Evolutionary conservation across 2,329 filamentous ascomycete species (phyloP), one percentile per base, ranked within the genome.

Genomic region (Penicillium sclerotigenum): DNA sequence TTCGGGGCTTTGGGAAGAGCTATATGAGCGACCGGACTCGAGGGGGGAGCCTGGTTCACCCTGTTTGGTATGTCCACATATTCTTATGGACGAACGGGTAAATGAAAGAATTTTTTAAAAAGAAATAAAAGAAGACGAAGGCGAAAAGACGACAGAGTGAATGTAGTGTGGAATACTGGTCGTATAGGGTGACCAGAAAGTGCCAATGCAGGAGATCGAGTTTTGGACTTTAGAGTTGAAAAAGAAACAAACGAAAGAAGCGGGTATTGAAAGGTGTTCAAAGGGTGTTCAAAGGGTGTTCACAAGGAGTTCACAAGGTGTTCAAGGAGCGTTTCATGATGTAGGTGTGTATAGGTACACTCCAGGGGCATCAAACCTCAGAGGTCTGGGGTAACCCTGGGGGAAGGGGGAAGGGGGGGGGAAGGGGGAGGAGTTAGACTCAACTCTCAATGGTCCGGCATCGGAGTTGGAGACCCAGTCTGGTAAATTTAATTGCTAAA

Each of bases 31-130:
- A 50, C 48, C 28, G 48, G 38, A 45, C 48, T 51, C 48, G 48
- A 49, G 11, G 16, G 34, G 29, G 29, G 26, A 40, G 48, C 45
- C 48, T 43, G 28, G 42, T 54, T 62, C 59, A 64, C 56, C 61
- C 58, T 20, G 62, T 62, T 34, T 65, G 62, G 38, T 62, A 60
- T 49, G 34, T 34, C 46, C 47, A 62, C 62, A 65, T 65, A 51
- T 47, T 61, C 37, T 13, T 11, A 38, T 24, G 18, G 20, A 24
- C 29, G 34, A 38, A 47, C 18, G 20, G 47, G 28, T 33, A 14
- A 46, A 47, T 37, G 42, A 41, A 26, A 29, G 38, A 37, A 43
- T 13, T 34, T 46, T 46, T 10, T 5, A 5, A 2, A 22, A 33
- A n/a, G 3, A 9, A 33, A 24, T n/a, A 46, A 14, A n/a, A 11